Conservation (phyloP, 768 basidiomycete species). For the Calvatia gigantea region DNA sequence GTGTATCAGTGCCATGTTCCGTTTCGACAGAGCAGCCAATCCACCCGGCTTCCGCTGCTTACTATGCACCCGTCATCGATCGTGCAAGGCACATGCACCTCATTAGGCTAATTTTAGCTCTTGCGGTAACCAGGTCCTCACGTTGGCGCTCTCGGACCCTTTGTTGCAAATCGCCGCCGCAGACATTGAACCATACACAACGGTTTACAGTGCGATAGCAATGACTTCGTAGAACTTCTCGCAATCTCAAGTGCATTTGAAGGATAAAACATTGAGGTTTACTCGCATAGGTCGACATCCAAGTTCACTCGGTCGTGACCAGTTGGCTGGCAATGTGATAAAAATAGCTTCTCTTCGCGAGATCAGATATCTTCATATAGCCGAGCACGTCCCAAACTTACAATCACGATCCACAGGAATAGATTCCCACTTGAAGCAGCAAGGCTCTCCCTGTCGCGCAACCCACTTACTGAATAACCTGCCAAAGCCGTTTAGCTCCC, state of each 20-base stretch:
- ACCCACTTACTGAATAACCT: neutral
- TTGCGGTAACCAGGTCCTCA: no score
- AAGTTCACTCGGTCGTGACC: neutral
- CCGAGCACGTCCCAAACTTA: neutral
- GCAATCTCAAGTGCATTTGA: neutral
- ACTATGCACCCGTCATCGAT: no score
- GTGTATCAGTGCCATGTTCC: no score
- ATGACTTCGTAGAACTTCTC: neutral
- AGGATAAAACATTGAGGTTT: conserved; percentile 1
- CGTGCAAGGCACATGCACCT: no score
- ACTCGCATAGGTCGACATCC: neutral
- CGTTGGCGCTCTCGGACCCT: no score
- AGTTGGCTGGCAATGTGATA: neutral
- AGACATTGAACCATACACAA: no score
- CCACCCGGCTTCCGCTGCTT: neutral
- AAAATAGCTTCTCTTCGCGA: neutral
- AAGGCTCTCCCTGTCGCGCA: neutral
- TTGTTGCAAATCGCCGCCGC: no score
- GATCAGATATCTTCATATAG: neutral
- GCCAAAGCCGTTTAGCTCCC: no score
- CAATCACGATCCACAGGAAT: neutral
- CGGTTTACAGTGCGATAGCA: no score
- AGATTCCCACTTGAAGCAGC: neutral
- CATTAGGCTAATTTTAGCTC: no score
- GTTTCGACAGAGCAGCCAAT: neutral